Evolutionary conservation across 1,284 basidiomycete species (phyloP), one percentile per base, ranked within the genome.

Genomic region (Sporisorium graminicola): DNA sequence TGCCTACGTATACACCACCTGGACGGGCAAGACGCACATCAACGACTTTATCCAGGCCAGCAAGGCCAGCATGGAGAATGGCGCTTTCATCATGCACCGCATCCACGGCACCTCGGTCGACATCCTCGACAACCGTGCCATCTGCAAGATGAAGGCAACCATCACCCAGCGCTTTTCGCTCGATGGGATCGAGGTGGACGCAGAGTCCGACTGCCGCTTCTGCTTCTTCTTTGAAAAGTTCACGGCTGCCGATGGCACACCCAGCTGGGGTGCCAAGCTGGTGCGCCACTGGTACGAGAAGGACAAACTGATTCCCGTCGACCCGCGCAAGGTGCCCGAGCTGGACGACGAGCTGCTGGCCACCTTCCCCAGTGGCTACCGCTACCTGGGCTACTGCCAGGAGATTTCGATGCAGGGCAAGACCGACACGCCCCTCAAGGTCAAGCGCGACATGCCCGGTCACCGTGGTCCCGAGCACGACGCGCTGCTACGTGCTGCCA

Each of bases 1-100:
- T 10, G 82, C 82, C 58, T 82, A 78, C 55, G 83, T 84, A 9
- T 85, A 84, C 59, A 85, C 83, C 9, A 85, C 83, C 5, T 85
- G 83, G 83, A 77, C 71, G 2, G 81, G 81, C 29, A 80, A 81
- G 20, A 79, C 80, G 1, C 83, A 82, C 24, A 77, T 85, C 31
- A 78, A 85, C 49, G 75, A 84, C 44, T 85, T 85, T 27, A 83
- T 84, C 63, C 55, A 78, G 55, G 77, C 82, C 12, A 64, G 58
- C 22, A 66, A 81, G 50, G 69, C 59, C 20, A 79, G 82, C 22
- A 84, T 82, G 53, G 58, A 64, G 8, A 78, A 76, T 40, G 83
- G 83, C 12, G 82, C 80, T 8, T 76, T 78, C 58, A 84, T 83
- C 49, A 78, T 26, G 62, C 82, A 84, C 51, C 78, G 82, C 3